Conservation (phyloP, 2,329 filamentous ascomycete species). For the Neurospora sp. region DNA sequence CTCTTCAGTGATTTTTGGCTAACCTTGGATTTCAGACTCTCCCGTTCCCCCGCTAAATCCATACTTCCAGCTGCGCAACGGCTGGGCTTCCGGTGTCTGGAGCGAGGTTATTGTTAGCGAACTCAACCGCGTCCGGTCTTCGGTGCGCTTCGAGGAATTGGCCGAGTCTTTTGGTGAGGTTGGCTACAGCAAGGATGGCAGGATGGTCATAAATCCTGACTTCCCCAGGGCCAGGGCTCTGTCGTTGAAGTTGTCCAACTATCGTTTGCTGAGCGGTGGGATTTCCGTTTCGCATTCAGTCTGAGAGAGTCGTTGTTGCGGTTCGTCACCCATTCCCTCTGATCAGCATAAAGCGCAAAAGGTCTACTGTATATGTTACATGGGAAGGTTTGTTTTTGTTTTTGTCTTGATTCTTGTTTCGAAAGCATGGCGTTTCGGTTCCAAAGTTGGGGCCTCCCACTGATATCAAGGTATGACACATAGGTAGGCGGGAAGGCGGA, state of each 20-base stretch:
- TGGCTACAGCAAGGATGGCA: slow-evolving; percentile 48
- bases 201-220: slow-evolving; percentile 46
- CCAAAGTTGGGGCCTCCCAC: not conserved
- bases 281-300: slow-evolving; percentile 22
- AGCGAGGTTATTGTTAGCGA: slow-evolving; percentile 56
- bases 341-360: not conserved
- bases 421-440: not conserved
- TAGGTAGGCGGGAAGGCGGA: not conserved
- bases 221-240: slow-evolving; percentile 41
- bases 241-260: slow-evolving; percentile 49
- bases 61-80: slow-evolving; percentile 55
- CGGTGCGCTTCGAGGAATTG: slow-evolving; percentile 50
- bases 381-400: slow-evolving; percentile 2
- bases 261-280: slow-evolving; percentile 37
- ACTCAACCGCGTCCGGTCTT: slow-evolving; percentile 49
- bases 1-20: not conserved
- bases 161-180: slow-evolving; percentile 55
- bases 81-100: slow-evolving; percentile 61
- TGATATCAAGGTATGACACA: not conserved
- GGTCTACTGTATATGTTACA: not conserved
- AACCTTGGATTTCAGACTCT: slow-evolving; percentile 42
- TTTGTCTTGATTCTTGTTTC: slow-evolving; percentile 3
- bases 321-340: not conserved
- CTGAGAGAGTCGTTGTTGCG: not conserved
- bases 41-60: slow-evolving; percentile 62